Evolutionary conservation across 2,329 filamentous ascomycete genomes (phyloP).

Genomic region (Chaetomiaceae sp.): DNA sequence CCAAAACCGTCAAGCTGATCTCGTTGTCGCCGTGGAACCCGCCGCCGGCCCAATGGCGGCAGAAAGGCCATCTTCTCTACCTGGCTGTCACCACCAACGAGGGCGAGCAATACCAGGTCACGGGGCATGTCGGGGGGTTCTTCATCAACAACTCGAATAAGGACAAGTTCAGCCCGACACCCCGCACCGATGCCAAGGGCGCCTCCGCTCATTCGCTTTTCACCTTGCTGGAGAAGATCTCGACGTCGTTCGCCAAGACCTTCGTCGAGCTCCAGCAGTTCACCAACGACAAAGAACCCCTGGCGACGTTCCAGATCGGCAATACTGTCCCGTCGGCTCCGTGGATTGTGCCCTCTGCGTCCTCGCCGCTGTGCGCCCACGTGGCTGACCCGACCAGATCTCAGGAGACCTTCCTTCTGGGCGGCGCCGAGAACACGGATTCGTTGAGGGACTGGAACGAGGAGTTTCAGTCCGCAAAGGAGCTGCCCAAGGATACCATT

Average conservation of each 20-base stretch:
- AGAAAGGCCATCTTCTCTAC: slow-evolving; percentile 90
- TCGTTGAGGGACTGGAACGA: slow-evolving; percentile 98
- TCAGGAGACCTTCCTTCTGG: slow-evolving; percentile 87
- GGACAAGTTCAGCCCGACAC: slow-evolving; percentile 88
- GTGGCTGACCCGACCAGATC: slow-evolving; percentile 80
- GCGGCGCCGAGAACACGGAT: slow-evolving; percentile 89
- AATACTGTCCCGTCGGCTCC: slow-evolving; percentile 90
- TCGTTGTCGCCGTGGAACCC: slow-evolving; percentile 94
- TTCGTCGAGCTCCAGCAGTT: slow-evolving; percentile 78
- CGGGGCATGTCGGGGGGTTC: slow-evolving; percentile 89
- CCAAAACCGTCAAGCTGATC: slow-evolving; percentile 87
- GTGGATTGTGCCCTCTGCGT: slow-evolving; percentile 75
- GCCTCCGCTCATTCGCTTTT: slow-evolving; percentile 81
- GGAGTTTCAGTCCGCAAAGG: slow-evolving; percentile 94
- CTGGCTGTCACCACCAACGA: slow-evolving; percentile 85
- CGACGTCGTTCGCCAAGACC: slow-evolving; percentile 72
- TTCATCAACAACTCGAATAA: slow-evolving; percentile 96
- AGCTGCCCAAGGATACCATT: slow-evolving; percentile 87
- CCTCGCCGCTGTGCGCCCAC: slow-evolving; percentile 63
- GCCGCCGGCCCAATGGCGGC: slow-evolving; percentile 82
- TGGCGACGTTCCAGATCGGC: slow-evolving; percentile 92
- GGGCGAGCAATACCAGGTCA: slow-evolving; percentile 91
- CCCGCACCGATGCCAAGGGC: slow-evolving; percentile 72
- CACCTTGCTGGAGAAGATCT: slow-evolving; percentile 71
- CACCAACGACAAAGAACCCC: slow-evolving; percentile 79